Evolutionary conservation across 805 yeast genomes (phyloP), one percentile per base, ranked within the genome.

Genomic region (Hanseniaspora lindneri): DNA sequence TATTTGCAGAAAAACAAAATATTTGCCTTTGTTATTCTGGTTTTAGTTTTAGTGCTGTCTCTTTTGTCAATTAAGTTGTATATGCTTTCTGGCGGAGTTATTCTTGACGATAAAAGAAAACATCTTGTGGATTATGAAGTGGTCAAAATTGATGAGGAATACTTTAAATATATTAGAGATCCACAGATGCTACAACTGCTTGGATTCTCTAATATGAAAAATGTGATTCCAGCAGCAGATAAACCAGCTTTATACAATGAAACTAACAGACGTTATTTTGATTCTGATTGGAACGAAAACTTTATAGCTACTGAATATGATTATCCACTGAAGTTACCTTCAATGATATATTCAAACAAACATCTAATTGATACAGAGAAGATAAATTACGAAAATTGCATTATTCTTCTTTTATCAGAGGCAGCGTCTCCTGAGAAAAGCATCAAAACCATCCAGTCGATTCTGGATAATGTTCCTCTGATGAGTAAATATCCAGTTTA

Each of bases 311-410:
- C 34, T 4, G 11, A 37, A 13, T 46, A 39, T 16, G 39, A 39
- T 17, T 46, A 46, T 17, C 42, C 43, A 10, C 19, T 19, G 20
- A 46, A 46, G n/a, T 21, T 46, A 3, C 49, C 49, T 2, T 20
- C 49, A 5, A 14, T 46, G 1, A 13, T 28, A 7, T 46, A 39
- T 23, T 46, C 49, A 6, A 39, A 46, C 13, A 30, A 36, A 4
- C 7, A 36, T 27, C 16, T 4, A 16, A 19, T 27, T 13, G 25
- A 41, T 10, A 14, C 19, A 16, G 10, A 21, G 5, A 16, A 20
- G 10, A 32, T 21, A 14, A 30, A 33, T 17, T 10, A 33, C 24
- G 19, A n/a, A 24, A 48, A 48, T 17, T 41, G 43, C 19, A 41
- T 48, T 11, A 41, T 48, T 6, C 24, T 48, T 17, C 14, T 41